A percentile compares a stretch with the other conserved stretches of the same genome.
Conservation (phyloP, 2,329 filamentous ascomycete species). For the Acarospora socialis region DNA sequence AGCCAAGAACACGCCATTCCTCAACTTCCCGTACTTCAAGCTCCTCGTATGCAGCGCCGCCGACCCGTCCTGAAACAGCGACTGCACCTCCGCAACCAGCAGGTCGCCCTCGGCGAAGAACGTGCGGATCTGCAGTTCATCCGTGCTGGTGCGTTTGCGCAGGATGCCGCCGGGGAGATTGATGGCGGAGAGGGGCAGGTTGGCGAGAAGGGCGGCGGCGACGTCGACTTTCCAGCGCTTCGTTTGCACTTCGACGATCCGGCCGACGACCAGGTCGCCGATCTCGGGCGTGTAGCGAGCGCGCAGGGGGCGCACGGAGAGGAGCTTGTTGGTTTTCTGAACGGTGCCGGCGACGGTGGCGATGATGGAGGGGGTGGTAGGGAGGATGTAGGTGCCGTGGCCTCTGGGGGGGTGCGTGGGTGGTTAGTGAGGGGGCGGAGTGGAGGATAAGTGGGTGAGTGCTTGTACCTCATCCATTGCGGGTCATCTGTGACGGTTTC, state of each 20-base stretch:
- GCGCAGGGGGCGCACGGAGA: slow-evolving; percentile 78
- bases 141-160: slow-evolving; percentile 80
- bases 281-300: slow-evolving; percentile 93
- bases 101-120: slow-evolving; percentile 95
- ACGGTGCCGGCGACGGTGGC: slow-evolving; percentile 85
- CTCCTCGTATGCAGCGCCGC: slow-evolving; percentile 81
- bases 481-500: slow-evolving; percentile 76
- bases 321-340: slow-evolving; percentile 88
- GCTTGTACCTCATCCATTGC: slow-evolving; percentile 77
- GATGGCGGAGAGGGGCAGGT: slow-evolving; percentile 74
- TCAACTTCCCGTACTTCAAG: slow-evolving; percentile 85
- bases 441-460: neutral
- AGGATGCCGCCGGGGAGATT: slow-evolving; percentile 90
- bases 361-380: slow-evolving; percentile 53
- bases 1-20: slow-evolving; percentile 80
- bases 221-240: slow-evolving; percentile 93
- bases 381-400: slow-evolving; percentile 73
- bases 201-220: slow-evolving; percentile 70
- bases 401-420: slow-evolving; percentile 41
- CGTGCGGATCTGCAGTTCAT: slow-evolving; percentile 92
- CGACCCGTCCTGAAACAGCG: slow-evolving; percentile 69
- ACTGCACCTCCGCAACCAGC: slow-evolving; percentile 88
- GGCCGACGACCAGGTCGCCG: slow-evolving; percentile 83
- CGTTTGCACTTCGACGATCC: slow-evolving; percentile 89
- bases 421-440: slow-evolving; percentile 3